These are phyloP conservation scores for Podila clonocystis DNA, from an alignment of 192 early-diverging fungal genomes.

Conservation along the genomic window DNA sequence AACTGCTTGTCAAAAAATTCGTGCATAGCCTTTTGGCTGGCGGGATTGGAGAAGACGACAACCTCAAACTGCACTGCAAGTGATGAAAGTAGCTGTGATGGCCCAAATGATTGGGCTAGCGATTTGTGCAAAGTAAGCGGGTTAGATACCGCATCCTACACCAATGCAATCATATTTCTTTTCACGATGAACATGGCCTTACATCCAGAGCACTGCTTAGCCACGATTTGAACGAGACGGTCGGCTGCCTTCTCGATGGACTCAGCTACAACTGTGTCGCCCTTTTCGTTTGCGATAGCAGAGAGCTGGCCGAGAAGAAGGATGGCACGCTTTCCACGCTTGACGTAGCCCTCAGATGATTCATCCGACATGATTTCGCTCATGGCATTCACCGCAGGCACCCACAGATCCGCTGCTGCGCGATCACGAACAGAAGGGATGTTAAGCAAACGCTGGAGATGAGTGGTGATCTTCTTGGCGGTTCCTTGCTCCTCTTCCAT, in stretches of 20 bases:
- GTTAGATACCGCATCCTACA: no score
- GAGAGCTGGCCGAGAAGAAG: constrained; percentile 18
- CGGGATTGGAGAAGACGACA: constrained; percentile 43
- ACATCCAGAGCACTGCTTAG: constrained; percentile 44
- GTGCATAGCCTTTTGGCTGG: constrained; percentile 37
- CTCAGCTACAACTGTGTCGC: constrained; percentile 12
- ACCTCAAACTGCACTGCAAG: constrained; percentile 47
- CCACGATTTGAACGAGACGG: constrained; percentile 42
- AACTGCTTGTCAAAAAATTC: constrained; percentile 44
- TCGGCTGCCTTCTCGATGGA: constrained; percentile 38
- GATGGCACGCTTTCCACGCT: constrained; percentile 33
- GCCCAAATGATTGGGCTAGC: constrained; percentile 44
- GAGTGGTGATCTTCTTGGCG: constrained; percentile 26
- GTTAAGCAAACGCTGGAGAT: constrained; percentile 29
- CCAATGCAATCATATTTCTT: no score
- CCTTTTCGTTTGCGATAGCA: constrained; percentile 18
- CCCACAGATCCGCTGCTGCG: constrained; percentile 19
- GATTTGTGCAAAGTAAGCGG: no score
- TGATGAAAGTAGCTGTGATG: constrained; percentile 44
- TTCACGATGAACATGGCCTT: constrained; percentile 5
- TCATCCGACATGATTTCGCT: constrained; percentile 23
- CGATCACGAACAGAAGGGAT: constrained; percentile 45
- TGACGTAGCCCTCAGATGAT: constrained; percentile 23
- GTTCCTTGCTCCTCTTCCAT: constrained; percentile 26
- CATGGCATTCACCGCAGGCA: constrained; percentile 23